phyloP scores from a whole-genome alignment of 768 basidiomycete genomes.

The Agrocybe praecox region DNA sequence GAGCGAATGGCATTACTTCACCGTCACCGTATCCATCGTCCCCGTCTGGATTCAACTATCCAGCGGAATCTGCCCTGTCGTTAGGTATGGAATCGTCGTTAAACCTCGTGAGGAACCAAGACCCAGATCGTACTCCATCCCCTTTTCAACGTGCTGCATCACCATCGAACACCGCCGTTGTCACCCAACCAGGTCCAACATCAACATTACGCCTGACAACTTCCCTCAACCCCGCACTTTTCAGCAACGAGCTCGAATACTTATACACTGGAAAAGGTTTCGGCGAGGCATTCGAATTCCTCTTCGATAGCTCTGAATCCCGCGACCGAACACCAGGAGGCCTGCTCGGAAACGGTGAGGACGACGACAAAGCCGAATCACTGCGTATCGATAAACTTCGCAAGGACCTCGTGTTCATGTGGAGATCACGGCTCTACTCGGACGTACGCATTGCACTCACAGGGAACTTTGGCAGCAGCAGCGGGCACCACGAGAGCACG shows the following conservation, averaged over 20 bases:
- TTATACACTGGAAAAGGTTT: conserved; percentile 92
- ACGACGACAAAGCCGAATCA: conserved; percentile 32
- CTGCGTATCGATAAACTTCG: conserved; percentile 81
- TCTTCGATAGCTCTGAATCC: conserved; percentile 71
- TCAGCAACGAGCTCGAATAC: conserved; percentile 90
- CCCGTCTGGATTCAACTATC: conserved; percentile 31
- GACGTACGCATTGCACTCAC: conserved; percentile 85
- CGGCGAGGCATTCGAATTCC: conserved; percentile 85
- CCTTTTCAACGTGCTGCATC: neutral
- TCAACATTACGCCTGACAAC: conserved; percentile 65
- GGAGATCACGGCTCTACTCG: conserved; percentile 91
- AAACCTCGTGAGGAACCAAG: conserved; percentile 47
- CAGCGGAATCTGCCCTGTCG: conserved; percentile 64
- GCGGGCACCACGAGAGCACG: conserved; percentile 57
- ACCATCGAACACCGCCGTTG: neutral
- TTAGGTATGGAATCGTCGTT: conserved; percentile 44
- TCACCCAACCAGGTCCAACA: conserved; percentile 31
- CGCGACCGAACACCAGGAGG: conserved; percentile 39
- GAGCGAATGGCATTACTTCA: conserved; percentile 9
- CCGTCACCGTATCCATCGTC: conserved; percentile 13
- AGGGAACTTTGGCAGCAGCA: conserved; percentile 58
- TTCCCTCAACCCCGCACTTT: conserved; percentile 75
- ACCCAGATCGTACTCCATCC: conserved; percentile 17
- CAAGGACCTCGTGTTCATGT: conserved; percentile 96
- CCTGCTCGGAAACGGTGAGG: neutral